These are phyloP conservation scores for Xylaria sp. DNA, from an alignment of 2,329 filamentous ascomycete species.

Conservation along the genomic window DNA sequence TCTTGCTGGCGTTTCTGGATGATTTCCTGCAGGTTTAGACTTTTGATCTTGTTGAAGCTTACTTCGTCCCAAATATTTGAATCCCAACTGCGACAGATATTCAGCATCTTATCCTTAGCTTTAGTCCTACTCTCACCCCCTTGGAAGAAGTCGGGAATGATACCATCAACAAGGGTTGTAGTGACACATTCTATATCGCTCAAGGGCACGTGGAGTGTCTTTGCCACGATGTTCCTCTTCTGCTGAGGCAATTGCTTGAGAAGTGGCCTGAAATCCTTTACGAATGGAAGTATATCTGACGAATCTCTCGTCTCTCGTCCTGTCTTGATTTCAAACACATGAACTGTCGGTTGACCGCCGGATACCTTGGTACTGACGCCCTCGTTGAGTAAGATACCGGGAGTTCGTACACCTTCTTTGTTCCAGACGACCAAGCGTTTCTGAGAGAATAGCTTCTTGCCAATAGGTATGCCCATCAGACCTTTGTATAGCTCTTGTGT, in stretches of 20 bases:
- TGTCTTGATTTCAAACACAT: slow-evolving; percentile 78
- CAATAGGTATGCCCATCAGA: slow-evolving; percentile 79
- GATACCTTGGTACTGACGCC: slow-evolving; percentile 68
- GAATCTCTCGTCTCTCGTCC: slow-evolving; percentile 72
- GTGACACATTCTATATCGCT: slow-evolving; percentile 86
- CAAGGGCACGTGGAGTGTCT: slow-evolving; percentile 72
- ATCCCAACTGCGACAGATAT: slow-evolving; percentile 76
- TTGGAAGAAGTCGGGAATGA: slow-evolving; percentile 64
- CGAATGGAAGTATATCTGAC: slow-evolving; percentile 85
- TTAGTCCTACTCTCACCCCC: slow-evolving; percentile 54
- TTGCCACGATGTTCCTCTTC: slow-evolving; percentile 70
- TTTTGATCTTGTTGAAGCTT: slow-evolving; percentile 81
- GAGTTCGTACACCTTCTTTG: slow-evolving; percentile 81
- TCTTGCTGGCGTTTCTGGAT: slow-evolving; percentile 72
- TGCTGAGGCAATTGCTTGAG: slow-evolving; percentile 71
- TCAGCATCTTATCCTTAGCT: slow-evolving; percentile 71
- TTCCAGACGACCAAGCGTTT: slow-evolving; percentile 84
- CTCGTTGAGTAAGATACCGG: slow-evolving; percentile 79
- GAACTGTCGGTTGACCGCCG: slow-evolving; percentile 68
- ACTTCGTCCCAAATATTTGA: slow-evolving; percentile 81
- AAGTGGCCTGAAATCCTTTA: slow-evolving; percentile 70
- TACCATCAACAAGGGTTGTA: slow-evolving; percentile 64
- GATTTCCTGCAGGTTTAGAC: slow-evolving; percentile 79
- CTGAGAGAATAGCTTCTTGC: slow-evolving; percentile 76
- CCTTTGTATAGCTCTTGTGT: slow-evolving; percentile 80